Conservation (phyloP, 1,139 yeast genomes). For the Suhomyces wounanorum region DNA sequence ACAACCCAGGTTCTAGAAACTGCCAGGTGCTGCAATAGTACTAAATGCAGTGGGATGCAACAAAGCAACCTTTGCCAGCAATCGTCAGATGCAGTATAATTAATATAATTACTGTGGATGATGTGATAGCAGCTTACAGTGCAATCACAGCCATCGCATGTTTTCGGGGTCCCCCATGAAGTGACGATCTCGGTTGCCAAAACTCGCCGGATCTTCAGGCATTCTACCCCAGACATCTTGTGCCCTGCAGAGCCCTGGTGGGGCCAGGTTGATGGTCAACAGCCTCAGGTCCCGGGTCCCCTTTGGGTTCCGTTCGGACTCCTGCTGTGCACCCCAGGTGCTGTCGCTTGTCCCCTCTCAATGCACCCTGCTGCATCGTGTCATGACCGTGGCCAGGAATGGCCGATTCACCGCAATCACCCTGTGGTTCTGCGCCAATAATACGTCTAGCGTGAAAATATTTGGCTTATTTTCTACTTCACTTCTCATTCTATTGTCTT, state of each 20-base stretch:
- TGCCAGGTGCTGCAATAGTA: background rate
- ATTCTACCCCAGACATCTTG: background rate
- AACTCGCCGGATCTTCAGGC: background rate
- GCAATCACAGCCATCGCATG: background rate
- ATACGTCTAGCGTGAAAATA: background rate
- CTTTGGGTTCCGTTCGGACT: no score
- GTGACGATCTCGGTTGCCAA: background rate
- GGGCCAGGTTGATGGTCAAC: background rate
- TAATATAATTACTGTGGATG: background rate
- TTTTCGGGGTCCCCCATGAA: no score
- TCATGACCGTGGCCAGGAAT: background rate
- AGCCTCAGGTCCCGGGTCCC: background rate
- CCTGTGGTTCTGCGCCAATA: background rate
- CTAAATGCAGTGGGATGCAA: background rate
- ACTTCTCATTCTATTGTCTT: background rate
- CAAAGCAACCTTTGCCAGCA: background rate
- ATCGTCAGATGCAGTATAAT: background rate
- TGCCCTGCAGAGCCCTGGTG: background rate
- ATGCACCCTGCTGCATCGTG: background rate
- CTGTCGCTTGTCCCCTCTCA: background rate
- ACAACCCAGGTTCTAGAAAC: background rate
- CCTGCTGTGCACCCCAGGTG: background rate
- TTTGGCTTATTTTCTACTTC: background rate
- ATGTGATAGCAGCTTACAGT: background rate
- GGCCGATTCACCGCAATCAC: background rate